Evolutionary conservation across 2,329 filamentous ascomycete species (phyloP), one percentile per base, ranked within the genome.

Genomic region (Volutella citrinella): DNA sequence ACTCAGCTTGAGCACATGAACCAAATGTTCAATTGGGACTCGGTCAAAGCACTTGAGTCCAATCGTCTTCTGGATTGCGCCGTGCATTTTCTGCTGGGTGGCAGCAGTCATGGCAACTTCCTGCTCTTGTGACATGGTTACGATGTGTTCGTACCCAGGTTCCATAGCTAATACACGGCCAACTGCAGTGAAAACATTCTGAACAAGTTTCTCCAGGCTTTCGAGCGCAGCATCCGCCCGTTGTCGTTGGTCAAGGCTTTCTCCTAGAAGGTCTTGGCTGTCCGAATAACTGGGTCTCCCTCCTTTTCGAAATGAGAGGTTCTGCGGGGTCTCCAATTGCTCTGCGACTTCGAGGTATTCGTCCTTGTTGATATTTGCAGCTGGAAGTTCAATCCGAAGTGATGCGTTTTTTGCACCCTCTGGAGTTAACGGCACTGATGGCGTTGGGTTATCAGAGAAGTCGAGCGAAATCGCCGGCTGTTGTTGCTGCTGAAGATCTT

Each of bases 241-340:
- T 49, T 94, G 82, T 31, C 84, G 82, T 59, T 95, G 87, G 52
- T 94, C 88, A 4, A 88, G 68, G 25, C 78, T 79, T 27, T 82
- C 63, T 12, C 77, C 70, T 14, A 83, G 65, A 4, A 77, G 60
- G 30, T 75, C 77, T 35, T 77, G 74, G 10, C 75, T 70, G 7
- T 69, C 71, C 30, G 74, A 67, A 14, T 64, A 58, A 15, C 67
- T 64, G 16, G 70, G 65, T 22, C 64, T 62, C 40, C 76, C 80
- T 36, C 72, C 57, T 49, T 78, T 83, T 45, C 75, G 70, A 19
- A 54, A 53, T 5, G 76, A 76, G 15, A 78, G 46, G 36, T 70
- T 63, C 11, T 58, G 46, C 2, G 72, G 69, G 13, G 69, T 64
- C 38, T 75, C 68, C 2, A 67, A 61, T 3, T 63, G 57, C 40